These are phyloP conservation scores for Solanum appendiculatum DNA, from an alignment of 257 asterid species.

Conservation along the genomic window DNA sequence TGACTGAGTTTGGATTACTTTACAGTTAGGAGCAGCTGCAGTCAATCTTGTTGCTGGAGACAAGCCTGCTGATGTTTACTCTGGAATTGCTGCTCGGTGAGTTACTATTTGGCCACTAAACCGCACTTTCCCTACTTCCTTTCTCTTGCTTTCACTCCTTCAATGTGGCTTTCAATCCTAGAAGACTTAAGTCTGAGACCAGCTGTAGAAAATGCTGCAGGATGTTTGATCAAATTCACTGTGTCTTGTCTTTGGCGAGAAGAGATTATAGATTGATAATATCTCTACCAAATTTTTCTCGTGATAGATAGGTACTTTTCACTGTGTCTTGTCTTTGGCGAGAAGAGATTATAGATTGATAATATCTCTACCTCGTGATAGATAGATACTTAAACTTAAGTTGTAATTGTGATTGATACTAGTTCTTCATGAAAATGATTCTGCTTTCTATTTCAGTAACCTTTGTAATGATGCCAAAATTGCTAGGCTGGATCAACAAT, in stretches of 20 bases:
- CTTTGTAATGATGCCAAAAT: background rate
- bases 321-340: no score
- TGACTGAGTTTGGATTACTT: conserved; percentile 3
- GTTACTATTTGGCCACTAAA: conserved; percentile 1
- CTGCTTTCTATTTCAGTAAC: background rate
- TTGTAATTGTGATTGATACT: background rate
- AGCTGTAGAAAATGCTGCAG: background rate
- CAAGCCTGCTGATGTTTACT: conserved; percentile 96
- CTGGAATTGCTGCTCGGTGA: conserved; percentile 95
- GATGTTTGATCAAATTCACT: background rate
- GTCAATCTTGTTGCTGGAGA: conserved; percentile 93
- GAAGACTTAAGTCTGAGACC: background rate
- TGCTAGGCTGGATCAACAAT: background rate
- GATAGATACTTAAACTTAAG: background rate
- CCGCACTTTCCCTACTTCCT: background rate
- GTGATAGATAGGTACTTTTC: background rate
- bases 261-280: background rate
- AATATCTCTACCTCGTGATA: background rate
- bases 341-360: no score
- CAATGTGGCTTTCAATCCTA: background rate
- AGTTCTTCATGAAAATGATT: background rate
- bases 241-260: background rate
- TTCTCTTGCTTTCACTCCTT: background rate
- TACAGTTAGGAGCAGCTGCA: conserved; percentile 90
- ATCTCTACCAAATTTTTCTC: background rate